Conservation (phyloP, 441 rosid genomes). For the Adansonia gregorii region DNA sequence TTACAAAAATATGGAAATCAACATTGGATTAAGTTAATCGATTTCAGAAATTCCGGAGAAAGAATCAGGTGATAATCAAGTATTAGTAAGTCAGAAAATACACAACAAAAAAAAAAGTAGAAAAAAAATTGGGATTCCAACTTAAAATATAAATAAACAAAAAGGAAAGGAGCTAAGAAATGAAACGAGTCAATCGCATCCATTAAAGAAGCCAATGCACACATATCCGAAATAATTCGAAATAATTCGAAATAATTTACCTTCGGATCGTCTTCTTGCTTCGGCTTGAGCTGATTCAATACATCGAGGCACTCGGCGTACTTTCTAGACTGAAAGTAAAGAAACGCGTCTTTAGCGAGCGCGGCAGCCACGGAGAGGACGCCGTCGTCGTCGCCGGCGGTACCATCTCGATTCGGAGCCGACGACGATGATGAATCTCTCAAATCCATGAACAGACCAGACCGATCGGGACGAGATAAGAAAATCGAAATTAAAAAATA, state of each 20-base stretch:
- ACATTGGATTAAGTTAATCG: background rate
- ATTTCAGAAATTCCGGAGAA: background rate
- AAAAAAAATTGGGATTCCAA: conserved; percentile 17
- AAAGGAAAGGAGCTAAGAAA: conserved; percentile 6
- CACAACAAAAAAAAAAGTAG: background rate
- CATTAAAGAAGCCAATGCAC: conserved; percentile 1
- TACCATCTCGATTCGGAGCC: conserved; percentile 45
- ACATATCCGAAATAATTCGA: background rate
- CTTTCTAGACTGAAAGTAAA: conserved; percentile 71
- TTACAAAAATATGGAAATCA: background rate
- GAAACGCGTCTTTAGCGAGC: conserved; percentile 79
- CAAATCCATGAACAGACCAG: conserved; percentile 71
- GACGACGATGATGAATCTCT: conserved; percentile 63
- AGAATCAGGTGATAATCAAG: conserved; percentile 5
- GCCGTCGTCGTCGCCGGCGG: conserved; percentile 57
- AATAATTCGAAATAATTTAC: conserved; percentile 36
- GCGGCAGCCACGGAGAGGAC: conserved; percentile 55
- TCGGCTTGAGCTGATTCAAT: conserved; percentile 64
- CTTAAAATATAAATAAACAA: background rate
- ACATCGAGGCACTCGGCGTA: conserved; percentile 73
- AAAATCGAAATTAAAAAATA: background rate
- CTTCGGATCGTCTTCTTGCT: conserved; percentile 84
- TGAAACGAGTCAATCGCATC: conserved; percentile 14
- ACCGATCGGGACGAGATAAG: conserved; percentile 29
- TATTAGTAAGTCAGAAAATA: background rate